Evolutionary conservation across 2,329 filamentous ascomycete species (phyloP), one percentile per base, ranked within the genome.

Genomic region (Arthrobotrys iridis): DNA sequence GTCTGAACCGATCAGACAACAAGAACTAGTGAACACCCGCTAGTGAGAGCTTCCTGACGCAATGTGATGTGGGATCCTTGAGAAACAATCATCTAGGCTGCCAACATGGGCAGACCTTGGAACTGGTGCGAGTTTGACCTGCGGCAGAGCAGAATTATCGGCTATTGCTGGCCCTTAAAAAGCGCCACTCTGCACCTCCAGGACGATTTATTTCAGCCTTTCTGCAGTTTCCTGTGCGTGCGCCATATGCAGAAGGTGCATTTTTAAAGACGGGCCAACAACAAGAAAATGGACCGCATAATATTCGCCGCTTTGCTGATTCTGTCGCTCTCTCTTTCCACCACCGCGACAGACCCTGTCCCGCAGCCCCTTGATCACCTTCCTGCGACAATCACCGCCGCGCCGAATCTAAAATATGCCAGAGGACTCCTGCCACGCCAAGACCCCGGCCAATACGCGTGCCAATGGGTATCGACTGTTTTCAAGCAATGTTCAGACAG

Each of bases 401-500:
- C 71, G 40, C 63, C 71, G 7, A 33, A 68, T 41, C 10, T 66
- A 33, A 63, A 41, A 15, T 58, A 52, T 48, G 71, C 71, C 2
- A 68, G 43, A 59, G 63, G 45, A 13, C 63, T 75, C 4, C 26
- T 48, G 7, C 71, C 71, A 20, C 71, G 63, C 28, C 71, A 75
- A 15, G 33, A 52, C 10, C 40, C 40, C 35, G 71, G 71, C 18
- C 41, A 45, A 20, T 68, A 68, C 58, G 71, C 71, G 46, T 75
- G 71, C 30, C 37, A 46, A 11, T 68, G 57, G 57, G 58, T 75
- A 24, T 63, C 55, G 15, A 68, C 55, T 10, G 40, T 75, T 15
- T 75, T 63, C 41, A 46, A 62, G 22, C 71, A 75, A 59, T 75
- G 71, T 33, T 75, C 71, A n/a, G 45, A 50, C 15, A 33, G 28